Evolutionary conservation across 306 rosid species (phyloP).

Genomic region (peach (Prunus persica)): DNA sequence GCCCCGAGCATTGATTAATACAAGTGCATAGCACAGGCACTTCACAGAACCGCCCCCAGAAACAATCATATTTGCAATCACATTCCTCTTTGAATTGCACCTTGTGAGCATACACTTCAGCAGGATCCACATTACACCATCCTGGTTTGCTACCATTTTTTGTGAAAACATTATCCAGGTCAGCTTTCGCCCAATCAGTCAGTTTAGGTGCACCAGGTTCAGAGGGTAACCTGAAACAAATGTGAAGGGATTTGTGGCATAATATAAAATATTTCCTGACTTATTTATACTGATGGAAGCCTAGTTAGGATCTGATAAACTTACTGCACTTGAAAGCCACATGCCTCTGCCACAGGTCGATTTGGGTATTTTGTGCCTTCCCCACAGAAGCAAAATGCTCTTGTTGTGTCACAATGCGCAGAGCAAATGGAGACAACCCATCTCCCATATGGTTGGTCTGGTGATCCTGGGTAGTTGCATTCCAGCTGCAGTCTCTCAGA

Average conservation of each 20-base stretch:
- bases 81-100: slow-evolving; percentile 75
- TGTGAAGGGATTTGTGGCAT: slow-evolving; percentile 17
- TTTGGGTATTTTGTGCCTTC: slow-evolving; percentile 92
- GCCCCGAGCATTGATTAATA: slow-evolving; percentile 87
- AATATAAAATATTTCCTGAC: slow-evolving; percentile 14
- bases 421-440: slow-evolving; percentile 97
- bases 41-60: slow-evolving; percentile 74
- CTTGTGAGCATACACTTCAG: slow-evolving; percentile 72
- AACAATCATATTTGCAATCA: slow-evolving; percentile 85
- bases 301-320: slow-evolving; percentile 25
- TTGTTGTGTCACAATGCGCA: slow-evolving; percentile 79
- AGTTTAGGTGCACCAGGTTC: slow-evolving; percentile 58
- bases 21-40: slow-evolving; percentile 69
- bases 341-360: slow-evolving; percentile 90
- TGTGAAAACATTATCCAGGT: slow-evolving; percentile 64
- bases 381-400: slow-evolving; percentile 99
- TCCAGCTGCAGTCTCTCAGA: slow-evolving; percentile 54
- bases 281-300: slow-evolving; percentile 20
- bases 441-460: slow-evolving; percentile 64
- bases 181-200: slow-evolving; percentile 71
- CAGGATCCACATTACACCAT: slow-evolving; percentile 98
- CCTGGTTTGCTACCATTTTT: slow-evolving; percentile 72
- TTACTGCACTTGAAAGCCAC: slow-evolving; percentile 84
- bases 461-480: slow-evolving; percentile 64
- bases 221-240: slow-evolving; percentile 60